phyloP scores from a whole-genome alignment of 305 asterid species.

The Fraxinus ornus region DNA sequence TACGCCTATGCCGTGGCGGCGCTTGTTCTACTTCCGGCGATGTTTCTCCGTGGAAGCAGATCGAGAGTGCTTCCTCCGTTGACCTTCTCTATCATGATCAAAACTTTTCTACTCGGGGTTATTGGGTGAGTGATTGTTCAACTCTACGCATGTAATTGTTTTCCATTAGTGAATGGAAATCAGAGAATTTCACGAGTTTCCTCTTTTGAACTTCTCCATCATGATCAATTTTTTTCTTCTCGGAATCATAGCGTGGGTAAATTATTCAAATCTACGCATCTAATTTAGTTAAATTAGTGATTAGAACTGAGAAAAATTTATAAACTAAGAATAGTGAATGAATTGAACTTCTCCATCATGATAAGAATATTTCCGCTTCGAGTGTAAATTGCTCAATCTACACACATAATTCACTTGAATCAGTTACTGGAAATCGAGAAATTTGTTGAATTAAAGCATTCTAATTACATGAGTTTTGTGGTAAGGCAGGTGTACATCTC shows the following conservation, averaged over 20 bases:
- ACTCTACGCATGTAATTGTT: not conserved
- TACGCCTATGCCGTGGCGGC: conserved; percentile 76
- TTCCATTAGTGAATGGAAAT: not conserved
- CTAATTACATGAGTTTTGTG: not conserved
- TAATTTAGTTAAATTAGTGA: not conserved
- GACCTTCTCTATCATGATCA: conserved; percentile 40
- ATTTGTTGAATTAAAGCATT: not conserved
- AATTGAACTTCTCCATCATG: not conserved
- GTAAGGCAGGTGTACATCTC: conserved; percentile 52
- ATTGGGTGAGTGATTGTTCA: conserved; percentile 53
- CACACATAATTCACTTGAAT: not conserved
- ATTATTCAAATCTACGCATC: not conserved
- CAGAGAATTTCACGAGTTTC: not conserved
- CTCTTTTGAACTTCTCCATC: not conserved
- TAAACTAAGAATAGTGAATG: not conserved
- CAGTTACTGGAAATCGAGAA: not conserved
- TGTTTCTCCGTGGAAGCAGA: conserved; percentile 44
- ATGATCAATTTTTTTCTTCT: not conserved
- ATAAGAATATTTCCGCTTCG: no score
- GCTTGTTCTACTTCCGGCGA: conserved; percentile 61
- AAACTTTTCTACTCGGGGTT: conserved; percentile 58
- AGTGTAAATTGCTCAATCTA: not conserved
- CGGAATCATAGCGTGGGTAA: not conserved
- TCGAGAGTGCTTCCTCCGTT: conserved; percentile 41
- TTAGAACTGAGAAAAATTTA: not conserved